phyloP scores from a whole-genome alignment of 164 flowering plant genomes.

The Hamamelis virginiana region DNA sequence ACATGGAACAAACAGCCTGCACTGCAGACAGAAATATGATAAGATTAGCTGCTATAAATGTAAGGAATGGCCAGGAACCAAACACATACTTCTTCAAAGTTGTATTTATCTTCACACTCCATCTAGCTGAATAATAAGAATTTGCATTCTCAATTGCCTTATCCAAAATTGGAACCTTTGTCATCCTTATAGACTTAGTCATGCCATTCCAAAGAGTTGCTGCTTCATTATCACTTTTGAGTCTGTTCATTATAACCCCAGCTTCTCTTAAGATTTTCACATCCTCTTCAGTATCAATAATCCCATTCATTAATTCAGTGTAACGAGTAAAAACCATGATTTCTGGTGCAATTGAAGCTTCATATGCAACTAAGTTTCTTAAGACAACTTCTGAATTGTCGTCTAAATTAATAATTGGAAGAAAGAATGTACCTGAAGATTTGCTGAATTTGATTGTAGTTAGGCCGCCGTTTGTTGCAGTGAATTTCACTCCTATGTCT shows the following conservation, averaged over 20 bases:
- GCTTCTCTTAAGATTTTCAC: neutral
- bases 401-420: neutral
- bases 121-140: neutral
- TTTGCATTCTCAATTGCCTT: conserved; percentile 1
- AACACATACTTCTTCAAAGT: neutral
- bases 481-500: no score
- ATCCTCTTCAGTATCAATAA: neutral
- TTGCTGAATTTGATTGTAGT: no score
- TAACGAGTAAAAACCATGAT: neutral
- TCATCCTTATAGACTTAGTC: neutral
- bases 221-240: neutral
- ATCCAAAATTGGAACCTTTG: neutral
- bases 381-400: conserved; percentile 17
- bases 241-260: neutral
- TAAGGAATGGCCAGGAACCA: neutral
- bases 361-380: conserved; percentile 26
- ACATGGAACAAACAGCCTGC: neutral
- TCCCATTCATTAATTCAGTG: conserved; percentile 2
- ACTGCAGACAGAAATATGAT: neutral
- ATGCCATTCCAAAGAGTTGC: conserved; percentile 6
- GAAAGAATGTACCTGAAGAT: no score
- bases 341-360: neutral
- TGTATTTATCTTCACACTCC: neutral
- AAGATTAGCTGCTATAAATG: neutral
- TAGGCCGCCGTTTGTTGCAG: no score